These are phyloP conservation scores for Penicillium sp. DNA, from an alignment of 2,329 filamentous ascomycete species.

Conservation along the genomic window DNA sequence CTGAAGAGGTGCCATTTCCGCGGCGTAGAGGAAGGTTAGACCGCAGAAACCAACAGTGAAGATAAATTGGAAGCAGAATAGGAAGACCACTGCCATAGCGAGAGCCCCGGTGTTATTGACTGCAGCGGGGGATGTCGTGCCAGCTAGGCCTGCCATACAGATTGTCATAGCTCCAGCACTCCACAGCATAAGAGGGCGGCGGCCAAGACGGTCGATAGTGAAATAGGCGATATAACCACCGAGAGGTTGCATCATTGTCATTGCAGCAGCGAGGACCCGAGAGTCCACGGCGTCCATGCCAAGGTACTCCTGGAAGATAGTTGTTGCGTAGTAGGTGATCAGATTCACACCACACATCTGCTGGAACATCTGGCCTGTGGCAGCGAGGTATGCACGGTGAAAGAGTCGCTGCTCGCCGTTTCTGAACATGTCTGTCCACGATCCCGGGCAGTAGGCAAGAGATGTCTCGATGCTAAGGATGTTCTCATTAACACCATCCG, in stretches of 20 bases:
- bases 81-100: slow-evolving; percentile 11
- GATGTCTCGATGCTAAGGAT: slow-evolving; percentile 49
- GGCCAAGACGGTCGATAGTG: slow-evolving; percentile 38
- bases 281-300: slow-evolving; percentile 5
- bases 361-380: slow-evolving; percentile 50
- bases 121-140: slow-evolving; percentile 2
- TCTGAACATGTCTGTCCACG: slow-evolving; percentile 53
- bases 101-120: slow-evolving; percentile 7
- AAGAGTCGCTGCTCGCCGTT: slow-evolving; percentile 50
- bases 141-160: slow-evolving; percentile 13
- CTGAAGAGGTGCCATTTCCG: slow-evolving; percentile 11
- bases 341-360: slow-evolving; percentile 35
- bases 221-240: slow-evolving; percentile 41
- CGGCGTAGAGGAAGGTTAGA: slow-evolving; percentile 13
- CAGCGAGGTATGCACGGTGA: slow-evolving; percentile 48
- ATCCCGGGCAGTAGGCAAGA: slow-evolving; percentile 41
- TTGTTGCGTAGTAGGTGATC: slow-evolving; percentile 42
- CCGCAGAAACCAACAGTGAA: slow-evolving; percentile 13
- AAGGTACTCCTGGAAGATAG: slow-evolving; percentile 12
- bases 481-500: slow-evolving; percentile 42
- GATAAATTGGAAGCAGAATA: slow-evolving; percentile 13
- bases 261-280: slow-evolving; percentile 6
- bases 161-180: slow-evolving; percentile 12
- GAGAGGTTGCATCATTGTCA: slow-evolving; percentile 30
- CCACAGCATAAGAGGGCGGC: slow-evolving; percentile 27